Evolutionary conservation across 768 basidiomycete species (phyloP), one percentile per base, ranked within the genome.

Genomic region (Podaxis sp.): DNA sequence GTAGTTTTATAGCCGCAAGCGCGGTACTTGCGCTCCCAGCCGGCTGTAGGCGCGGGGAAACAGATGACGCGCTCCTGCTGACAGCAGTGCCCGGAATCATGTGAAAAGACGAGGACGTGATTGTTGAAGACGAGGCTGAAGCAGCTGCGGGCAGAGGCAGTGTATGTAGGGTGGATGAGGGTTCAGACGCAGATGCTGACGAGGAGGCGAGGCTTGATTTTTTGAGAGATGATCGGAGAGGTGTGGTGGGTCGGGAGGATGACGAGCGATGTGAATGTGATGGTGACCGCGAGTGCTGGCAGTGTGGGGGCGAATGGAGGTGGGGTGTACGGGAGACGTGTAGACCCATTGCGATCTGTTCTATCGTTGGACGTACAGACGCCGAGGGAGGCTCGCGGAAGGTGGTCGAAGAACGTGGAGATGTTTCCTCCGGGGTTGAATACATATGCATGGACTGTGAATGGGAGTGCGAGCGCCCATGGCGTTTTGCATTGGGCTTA

Each of bases 291-390:
- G 55, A 69, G 51, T 61, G 61, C 51, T 72, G 68, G 58, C 72
- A 71, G 58, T 71, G 70, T 32, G 76, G 67, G 55, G 71, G 72
- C 7, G 81, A 77, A 46, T 84, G 80, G 28, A 90, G 72, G 69
- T 90, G 89, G 3, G 89, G 89, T 1, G 89, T 91, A 38, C 87
- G 83, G 5, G 89, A 90, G 32, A 88, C 74, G 70, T 91, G 89
- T 23, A 91, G 78, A 18, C 89, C 89, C 88, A 91, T 90, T 13
- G 87, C 86, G 62, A 91, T 91, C 72, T 91, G 89, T 66, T 88
- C 84, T 42, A 89, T 79, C 50, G 85, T 87, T 1, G 89, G 89
- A 14, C 81, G 84, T 21, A 75, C 68, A 25, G 74, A 61, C 27
- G 77, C 63, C 28, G 79, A 70, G 62, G 79, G 76, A 37, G 65